Evolutionary conservation across 2,329 filamentous ascomycete genomes (phyloP).

Genomic region (Paracoccidioides brasiliensis): DNA sequence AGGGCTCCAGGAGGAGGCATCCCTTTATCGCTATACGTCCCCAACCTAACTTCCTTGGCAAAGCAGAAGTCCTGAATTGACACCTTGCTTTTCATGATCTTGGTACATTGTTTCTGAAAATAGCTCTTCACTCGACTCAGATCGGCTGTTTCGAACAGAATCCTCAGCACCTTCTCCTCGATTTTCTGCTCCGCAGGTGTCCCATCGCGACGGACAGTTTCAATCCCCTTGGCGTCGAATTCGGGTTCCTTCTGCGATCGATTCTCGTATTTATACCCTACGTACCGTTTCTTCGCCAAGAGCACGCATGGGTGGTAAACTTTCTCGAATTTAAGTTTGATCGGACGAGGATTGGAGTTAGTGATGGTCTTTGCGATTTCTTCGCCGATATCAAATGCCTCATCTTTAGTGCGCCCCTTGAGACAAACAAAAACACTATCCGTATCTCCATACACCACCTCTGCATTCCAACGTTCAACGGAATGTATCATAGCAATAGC

Average conservation of each 20-base stretch:
- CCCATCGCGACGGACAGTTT: constrained; percentile 88
- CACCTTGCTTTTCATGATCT: constrained; percentile 80
- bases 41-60: constrained; percentile 78
- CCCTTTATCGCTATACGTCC: constrained; percentile 72
- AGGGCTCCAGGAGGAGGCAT: constrained; percentile 74
- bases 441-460: constrained; percentile 96
- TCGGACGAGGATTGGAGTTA: constrained; percentile 72
- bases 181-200: constrained; percentile 95
- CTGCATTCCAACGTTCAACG: constrained; percentile 73
- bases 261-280: constrained; percentile 91
- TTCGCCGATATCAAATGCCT: constrained; percentile 84
- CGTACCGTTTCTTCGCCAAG: constrained; percentile 93
- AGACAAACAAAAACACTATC: constrained; percentile 89
- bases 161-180: constrained; percentile 77
- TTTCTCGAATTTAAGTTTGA: constrained; percentile 97
- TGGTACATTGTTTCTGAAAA: constrained; percentile 78
- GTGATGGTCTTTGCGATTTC: constrained; percentile 85
- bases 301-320: constrained; percentile 93
- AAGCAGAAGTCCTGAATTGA: constrained; percentile 95
- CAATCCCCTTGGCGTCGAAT: constrained; percentile 96
- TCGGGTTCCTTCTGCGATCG: constrained; percentile 63
- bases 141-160: constrained; percentile 82
- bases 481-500: constrained; percentile 89
- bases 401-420: constrained; percentile 69
- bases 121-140: constrained; percentile 78